These are phyloP conservation scores for Ammopiptanthus mongolicus DNA, from an alignment of 306 rosid species.

Conservation along the genomic window DNA sequence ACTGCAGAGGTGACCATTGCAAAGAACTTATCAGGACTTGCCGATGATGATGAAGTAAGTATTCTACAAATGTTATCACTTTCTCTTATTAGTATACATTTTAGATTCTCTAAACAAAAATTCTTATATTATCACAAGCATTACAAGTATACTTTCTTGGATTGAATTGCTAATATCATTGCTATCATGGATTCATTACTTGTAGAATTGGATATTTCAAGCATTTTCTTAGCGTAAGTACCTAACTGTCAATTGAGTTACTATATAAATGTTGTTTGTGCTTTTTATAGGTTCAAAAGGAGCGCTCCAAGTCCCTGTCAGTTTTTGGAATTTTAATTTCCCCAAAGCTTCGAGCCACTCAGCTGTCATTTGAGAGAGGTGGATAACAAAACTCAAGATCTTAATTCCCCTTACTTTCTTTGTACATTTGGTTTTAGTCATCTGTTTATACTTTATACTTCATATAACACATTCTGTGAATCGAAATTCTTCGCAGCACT, in stretches of 20 bases:
- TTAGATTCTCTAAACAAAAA: not conserved
- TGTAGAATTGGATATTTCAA: not conserved
- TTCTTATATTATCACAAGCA: slow-evolving; percentile 1
- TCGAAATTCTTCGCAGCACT: slow-evolving; percentile 52
- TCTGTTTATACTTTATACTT: not conserved
- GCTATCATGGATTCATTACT: slow-evolving; percentile 1
- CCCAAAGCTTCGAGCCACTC: slow-evolving; percentile 83
- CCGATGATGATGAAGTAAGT: slow-evolving; percentile 46
- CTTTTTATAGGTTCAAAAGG: slow-evolving; percentile 50
- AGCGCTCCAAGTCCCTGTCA: slow-evolving; percentile 56
- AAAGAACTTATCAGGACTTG: slow-evolving; percentile 21
- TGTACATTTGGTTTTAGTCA: not conserved
- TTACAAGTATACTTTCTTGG: not conserved
- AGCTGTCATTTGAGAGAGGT: slow-evolving; percentile 88
- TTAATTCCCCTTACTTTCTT: slow-evolving; percentile 2
- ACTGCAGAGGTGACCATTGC: slow-evolving; percentile 27
- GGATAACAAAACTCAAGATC: slow-evolving; percentile 5
- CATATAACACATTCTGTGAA: slow-evolving; percentile 22
- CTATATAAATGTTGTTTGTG: slow-evolving; percentile 10
- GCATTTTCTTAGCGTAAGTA: not conserved
- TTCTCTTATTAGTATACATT: not conserved
- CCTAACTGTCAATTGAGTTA: slow-evolving; percentile 14
- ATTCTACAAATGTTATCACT: not conserved
- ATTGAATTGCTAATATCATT: slow-evolving; percentile 10
- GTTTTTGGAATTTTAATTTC: slow-evolving; percentile 78